Base-by-base conservation (phyloP, 208 protist species). In the Trypanosoma caninum region DNA sequence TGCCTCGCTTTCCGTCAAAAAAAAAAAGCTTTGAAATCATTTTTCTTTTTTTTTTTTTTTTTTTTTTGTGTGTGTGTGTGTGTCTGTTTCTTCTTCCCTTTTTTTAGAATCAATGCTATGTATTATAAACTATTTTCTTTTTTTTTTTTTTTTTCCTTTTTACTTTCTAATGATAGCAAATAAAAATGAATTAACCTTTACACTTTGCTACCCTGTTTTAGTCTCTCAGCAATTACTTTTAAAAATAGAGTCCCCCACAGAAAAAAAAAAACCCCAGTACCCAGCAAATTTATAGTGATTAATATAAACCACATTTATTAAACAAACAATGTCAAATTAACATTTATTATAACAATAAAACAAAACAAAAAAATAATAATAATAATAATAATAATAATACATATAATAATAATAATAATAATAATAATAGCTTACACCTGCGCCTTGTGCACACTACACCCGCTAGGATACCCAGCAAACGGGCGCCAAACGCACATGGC, bases 381-480 rank as follows among this genome's bases (percentile, higher is more conserved):
- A 28, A 18, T 23, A 6, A 48, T 8, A 48, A 18, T 23, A 5
- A 33, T 33, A 33, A 11, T 18, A 54, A 46, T 50, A 20, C 11
- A 6, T 27, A 38, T 22, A 55, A 55, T 11, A 14, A 18, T 25
- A 25, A 27, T 27, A 23, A 45, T 47, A 59, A 35, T 10, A 52
- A 28, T 8, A 22, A 33, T 37, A 33, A 20, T 11, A 18, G 5
- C 22, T 54, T 50, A 61, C 38, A 45, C n/a, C 58, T 72, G 69
- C 27, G 75, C 62, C 50, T 82, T 76, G 48, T 86, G 79, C 18
- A 47, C 37, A 3, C 63, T 65, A 64, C 86, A 93, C 9, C 82
- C 80, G 16, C 58, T 55, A 1, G 86, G 86, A 59, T 93, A 93
- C 14, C 86, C 86, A 2, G 62, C 33, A 23, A 87, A 71, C 8